Base-by-base conservation (phyloP, 306 rosid genomes). In the Benincasa hispida region DNA sequence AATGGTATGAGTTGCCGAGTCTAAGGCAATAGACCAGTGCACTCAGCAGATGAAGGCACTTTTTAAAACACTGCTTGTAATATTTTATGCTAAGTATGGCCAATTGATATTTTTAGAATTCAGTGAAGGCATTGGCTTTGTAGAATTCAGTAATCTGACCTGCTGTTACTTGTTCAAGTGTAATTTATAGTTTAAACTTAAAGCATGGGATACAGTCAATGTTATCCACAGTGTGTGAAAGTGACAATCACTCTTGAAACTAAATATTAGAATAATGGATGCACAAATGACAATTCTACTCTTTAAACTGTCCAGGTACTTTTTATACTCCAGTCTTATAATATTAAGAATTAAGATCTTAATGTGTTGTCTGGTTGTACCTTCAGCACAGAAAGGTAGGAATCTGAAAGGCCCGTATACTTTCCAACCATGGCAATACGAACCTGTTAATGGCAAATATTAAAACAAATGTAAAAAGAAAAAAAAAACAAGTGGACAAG, bases 381-480 rank as follows among this genome's bases (percentile, higher is more conserved):
- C 96, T 91, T 93, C 65, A 86, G 66, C 74, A 93, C 92, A 79
- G 98, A 93, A 77, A 93, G 94, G 86, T 93, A 93, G 69, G 97
- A 87, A 90, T 93, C 98, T 28, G 90, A 80, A 73, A 93, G 94
- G 72, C 90, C 93, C 5, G 97, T 93, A 80, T 93, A 93, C 82
- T 93, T 93, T 82, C 98, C 98, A 54, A 93, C 97, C 89, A 93
- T 88, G 48, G 96, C 96, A 85, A 93, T 93, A 74, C 89, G 91
- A 68, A 93, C 97, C 98, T 93, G 90, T 62, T 55, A 61, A 53
- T 28, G 10, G 41, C 4, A 66, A 61, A 7, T 37, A 78, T 58
- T 42, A 37, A 14, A 24, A 14, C 18, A 76, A 50, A 79, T 54
- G 45, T 58, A 72, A 25, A 67, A 35, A 68, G 35, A 61, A 76